phyloP scores from a whole-genome alignment of 352 stramenopile species.

The Thalassiosira hispida region DNA sequence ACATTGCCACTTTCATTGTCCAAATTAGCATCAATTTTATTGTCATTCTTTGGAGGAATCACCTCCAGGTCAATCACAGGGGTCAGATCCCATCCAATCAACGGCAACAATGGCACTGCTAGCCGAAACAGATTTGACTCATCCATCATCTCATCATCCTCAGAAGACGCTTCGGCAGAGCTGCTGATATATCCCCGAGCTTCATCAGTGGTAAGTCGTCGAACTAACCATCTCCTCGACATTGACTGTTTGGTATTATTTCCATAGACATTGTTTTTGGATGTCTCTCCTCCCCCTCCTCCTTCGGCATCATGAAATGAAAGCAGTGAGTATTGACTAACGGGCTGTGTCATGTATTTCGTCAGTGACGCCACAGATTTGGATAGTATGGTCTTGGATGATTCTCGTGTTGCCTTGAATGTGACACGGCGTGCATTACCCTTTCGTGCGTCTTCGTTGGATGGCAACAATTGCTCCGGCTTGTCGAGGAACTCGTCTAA shows the following conservation, averaged over 20 bases:
- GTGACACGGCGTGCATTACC: slow-evolving; percentile 42
- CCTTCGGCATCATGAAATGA: slow-evolving; percentile 54
- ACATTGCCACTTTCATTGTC: slow-evolving; percentile 1
- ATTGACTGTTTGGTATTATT: slow-evolving; percentile 15
- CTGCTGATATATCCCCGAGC: slow-evolving; percentile 22
- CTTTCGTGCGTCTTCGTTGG: not conserved
- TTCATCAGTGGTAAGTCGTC: slow-evolving; percentile 48
- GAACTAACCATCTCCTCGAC: slow-evolving; percentile 43
- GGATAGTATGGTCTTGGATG: slow-evolving; percentile 19
- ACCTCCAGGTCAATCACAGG: slow-evolving; percentile 63
- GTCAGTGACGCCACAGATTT: slow-evolving; percentile 28
- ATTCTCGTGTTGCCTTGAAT: slow-evolving; percentile 44
- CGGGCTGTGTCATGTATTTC: slow-evolving; percentile 58
- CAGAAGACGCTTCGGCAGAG: not conserved
- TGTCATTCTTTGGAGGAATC: slow-evolving; percentile 30
- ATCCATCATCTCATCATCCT: slow-evolving; percentile 16
- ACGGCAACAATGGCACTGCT: slow-evolving; percentile 46
- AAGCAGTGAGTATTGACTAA: slow-evolving; percentile 51
- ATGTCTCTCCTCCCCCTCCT: not conserved
- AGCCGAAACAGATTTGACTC: slow-evolving; percentile 55
- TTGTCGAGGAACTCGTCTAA: slow-evolving; percentile 8
- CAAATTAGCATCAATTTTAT: slow-evolving; percentile 1
- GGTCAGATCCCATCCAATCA: slow-evolving; percentile 60
- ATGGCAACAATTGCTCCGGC: not conserved
- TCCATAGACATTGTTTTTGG: not conserved